Base-by-base conservation (phyloP, 345 rosid species). In the Ceriops tagal region DNA sequence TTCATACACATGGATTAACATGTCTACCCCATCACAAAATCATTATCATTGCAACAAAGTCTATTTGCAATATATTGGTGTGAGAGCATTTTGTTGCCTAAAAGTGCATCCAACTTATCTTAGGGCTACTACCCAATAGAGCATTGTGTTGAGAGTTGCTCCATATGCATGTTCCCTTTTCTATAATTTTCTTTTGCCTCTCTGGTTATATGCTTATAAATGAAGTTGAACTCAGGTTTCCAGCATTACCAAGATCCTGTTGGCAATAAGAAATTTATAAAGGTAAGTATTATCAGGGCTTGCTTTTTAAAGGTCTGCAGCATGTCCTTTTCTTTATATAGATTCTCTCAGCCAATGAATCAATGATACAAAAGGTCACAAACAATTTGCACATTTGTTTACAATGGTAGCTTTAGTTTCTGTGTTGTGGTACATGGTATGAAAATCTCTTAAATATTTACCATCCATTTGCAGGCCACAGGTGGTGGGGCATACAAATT, bases 401-500 rank as follows among this genome's bases (percentile, higher is more conserved):
- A 43, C 49, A 13, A 43, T 3, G 49, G 19, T 43, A 43, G 16
- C 49, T 43, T 13, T 43, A 13, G 19, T 43, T 39, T 43, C 49
- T 43, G 18, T 2, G 19, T 13, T 13, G 49, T 3, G 19, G 49
- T 28, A 24, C 61, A 37, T 70, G 53, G 58, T 58, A 27, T 20
- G 71, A 49, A 26, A 55, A 64, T 26, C 56, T 37, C 30, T 73
- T 66, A 66, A 73, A 73, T 34, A 26, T 26, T 71, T 71, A 58
- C 52, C 61, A 57, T 71, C 64, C 78, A 22, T 78, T 68, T 56
- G 80, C 83, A 95, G 99, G 99, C 97, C 77, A 95, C 99, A 67
- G 99, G 99, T 30, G 99, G 99, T 9, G 98, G 99, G 71, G 99
- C 99, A 27, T 90, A 75, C 85, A 95, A 92, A 82, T 95, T 79